Evolutionary conservation across 768 basidiomycete species (phyloP), one percentile per base, ranked within the genome.

Genomic region (Pleurotus tuoliensis): DNA sequence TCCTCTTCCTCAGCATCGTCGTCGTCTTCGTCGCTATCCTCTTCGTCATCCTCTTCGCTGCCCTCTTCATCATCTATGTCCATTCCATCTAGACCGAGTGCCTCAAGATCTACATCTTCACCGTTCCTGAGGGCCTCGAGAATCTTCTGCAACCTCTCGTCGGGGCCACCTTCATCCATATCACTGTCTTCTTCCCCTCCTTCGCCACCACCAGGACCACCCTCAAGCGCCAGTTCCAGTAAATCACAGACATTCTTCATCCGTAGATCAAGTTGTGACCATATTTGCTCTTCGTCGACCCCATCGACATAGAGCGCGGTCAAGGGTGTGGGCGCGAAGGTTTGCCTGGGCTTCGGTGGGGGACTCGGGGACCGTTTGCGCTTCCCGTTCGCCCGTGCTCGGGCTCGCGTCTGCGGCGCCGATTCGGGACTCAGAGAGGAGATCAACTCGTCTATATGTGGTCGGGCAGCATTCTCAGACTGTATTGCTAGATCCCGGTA

Each of bases 221-320:
- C 84, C 55, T 85, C 83, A 16, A 93, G 72, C 38, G 84, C 79
- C 56, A 76, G 76, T 47, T 89, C 81, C 41, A 96, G 71, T 49
- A 88, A 80, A 41, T 81, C 79, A 59, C 87, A 89, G 20, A 98
- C 73, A 45, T 79, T 80, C 59, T 83, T 80, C 13, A 86, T 76
- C 44, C 92, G 77, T 54, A 99, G 75, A 66, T 98, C 96, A 55
- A 98, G 69, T 72, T 99, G 96, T 40, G 87, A 87, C 96, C 96
- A 99, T 24, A 98, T 76, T 68, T 96, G 94, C 56, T 92, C 90
- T 20, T 83, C 79, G 62, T 86, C 88, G 83, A 97, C 87, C 15
- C 81, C 87, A 18, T 92, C 83, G 11, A 86, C 75, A 58, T 85
- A 90, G 16, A 99, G 80, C 37, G 81, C 82, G 5, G 83, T 75